Evolutionary conservation across 129 eudicot species (phyloP).

Genomic region (Mikania micrantha): DNA sequence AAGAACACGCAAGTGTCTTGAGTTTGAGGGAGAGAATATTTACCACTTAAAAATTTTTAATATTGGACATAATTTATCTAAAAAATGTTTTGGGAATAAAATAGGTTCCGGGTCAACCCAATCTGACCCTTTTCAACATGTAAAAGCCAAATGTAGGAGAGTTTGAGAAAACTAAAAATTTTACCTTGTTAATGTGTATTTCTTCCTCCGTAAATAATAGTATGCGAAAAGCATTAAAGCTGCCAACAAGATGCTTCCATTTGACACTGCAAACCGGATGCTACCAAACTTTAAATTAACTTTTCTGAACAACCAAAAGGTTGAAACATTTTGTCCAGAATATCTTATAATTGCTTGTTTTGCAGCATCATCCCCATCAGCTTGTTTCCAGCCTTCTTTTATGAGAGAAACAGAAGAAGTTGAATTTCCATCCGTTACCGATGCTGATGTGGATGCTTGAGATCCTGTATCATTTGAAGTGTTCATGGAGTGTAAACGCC

Average conservation of each 20-base stretch:
- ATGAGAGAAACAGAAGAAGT: conserved; percentile 19
- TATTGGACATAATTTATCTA: neutral
- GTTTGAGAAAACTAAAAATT: neutral
- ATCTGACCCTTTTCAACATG: neutral
- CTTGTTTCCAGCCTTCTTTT: conserved; percentile 24
- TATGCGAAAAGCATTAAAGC: conserved; percentile 37
- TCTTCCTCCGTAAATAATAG: conserved; percentile 60
- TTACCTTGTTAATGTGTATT: conserved; percentile 53
- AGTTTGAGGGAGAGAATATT: neutral
- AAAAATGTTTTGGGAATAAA: neutral
- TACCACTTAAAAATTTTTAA: neutral
- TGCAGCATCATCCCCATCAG: conserved; percentile 17
- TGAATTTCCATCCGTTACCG: conserved; percentile 22
- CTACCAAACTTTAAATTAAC: conserved; percentile 48
- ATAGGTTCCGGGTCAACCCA: neutral
- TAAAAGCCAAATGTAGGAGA: neutral
- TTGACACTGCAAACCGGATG: conserved; percentile 44
- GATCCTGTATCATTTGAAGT: conserved; percentile 40
- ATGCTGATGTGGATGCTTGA: conserved; percentile 33
- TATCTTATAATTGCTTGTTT: conserved; percentile 60
- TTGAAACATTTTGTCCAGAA: conserved; percentile 36
- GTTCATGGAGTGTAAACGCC: conserved; percentile 54
- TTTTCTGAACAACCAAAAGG: conserved; percentile 56
- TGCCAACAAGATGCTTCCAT: conserved; percentile 53
- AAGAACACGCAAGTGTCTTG: neutral